A percentile compares a stretch with the other conserved stretches of the same genome.
Evolutionary conservation across 352 stramenopile genomes (phyloP).

Genomic region (Phytophthora pini): DNA sequence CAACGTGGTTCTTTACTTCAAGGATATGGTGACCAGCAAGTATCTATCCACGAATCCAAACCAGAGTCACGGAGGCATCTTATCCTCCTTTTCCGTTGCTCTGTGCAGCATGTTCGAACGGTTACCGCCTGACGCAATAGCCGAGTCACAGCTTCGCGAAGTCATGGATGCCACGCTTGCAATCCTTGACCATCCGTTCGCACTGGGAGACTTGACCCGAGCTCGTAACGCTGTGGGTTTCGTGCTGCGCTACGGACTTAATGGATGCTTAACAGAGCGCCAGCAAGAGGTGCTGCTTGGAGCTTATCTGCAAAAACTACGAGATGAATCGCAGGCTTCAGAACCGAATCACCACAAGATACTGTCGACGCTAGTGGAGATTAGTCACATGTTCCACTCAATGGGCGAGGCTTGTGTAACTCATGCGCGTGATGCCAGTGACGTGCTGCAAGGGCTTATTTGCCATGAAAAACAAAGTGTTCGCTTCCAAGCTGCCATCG

Average conservation of each 20-base stretch:
- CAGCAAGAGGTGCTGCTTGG: constrained; percentile 70
- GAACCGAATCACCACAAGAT: constrained; percentile 75
- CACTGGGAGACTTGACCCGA: constrained; percentile 74
- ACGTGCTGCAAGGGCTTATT: constrained; percentile 50
- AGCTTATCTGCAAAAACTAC: constrained; percentile 62
- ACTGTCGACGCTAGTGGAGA: constrained; percentile 61
- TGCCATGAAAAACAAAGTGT: constrained; percentile 81
- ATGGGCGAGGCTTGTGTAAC: constrained; percentile 68
- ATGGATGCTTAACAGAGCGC: constrained; percentile 64
- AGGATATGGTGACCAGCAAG: constrained; percentile 72
- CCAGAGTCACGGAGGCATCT: constrained; percentile 69
- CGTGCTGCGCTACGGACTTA: constrained; percentile 74
- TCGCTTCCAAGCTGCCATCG: constrained; percentile 71
- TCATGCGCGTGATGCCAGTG: constrained; percentile 47
- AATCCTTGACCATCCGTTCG: constrained; percentile 80
- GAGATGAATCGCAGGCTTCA: constrained; percentile 42
- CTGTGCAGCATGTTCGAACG: constrained; percentile 82
- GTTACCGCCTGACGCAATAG: constrained; percentile 65
- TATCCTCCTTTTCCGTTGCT: constrained; percentile 76
- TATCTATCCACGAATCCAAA: constrained; percentile 61
- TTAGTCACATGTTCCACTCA: constrained; percentile 73
- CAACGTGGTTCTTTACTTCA: constrained; percentile 79
- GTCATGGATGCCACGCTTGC: constrained; percentile 68
- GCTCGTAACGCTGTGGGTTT: constrained; percentile 82
- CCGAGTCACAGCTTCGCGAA: constrained; percentile 68